Evolutionary conservation across 768 basidiomycete species (phyloP), one percentile per base, ranked within the genome.

Genomic region (Xerocomellus amylosporus): DNA sequence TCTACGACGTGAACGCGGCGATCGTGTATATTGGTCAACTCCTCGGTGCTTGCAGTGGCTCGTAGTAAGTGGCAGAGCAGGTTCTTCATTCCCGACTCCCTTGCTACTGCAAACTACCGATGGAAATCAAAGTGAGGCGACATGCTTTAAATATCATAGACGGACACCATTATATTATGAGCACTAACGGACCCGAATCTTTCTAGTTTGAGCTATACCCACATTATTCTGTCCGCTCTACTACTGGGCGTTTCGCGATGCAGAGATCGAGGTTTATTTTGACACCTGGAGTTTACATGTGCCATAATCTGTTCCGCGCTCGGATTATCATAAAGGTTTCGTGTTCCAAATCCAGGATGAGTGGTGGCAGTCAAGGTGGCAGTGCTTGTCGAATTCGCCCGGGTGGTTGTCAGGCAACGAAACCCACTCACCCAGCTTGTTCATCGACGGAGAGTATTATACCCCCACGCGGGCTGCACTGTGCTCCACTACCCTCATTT

Each of bases 191-290:
- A 65, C 56, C 40, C 19, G 17, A 49, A 34, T 52, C 34, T 59
- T 55, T 56, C 45, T 54, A 55, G 56, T 58, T 42, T 46, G 56
- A 58, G 41, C 39, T 58, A 68, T 68, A 70, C 68, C 68, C 70
- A 52, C 49, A 46, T 49, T 53, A 65, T 65, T 52, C 48, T 60
- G 55, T 58, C 44, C 26, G 52, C 30, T 52, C 51, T 53, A 30
- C 26, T 48, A 40, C 38, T 46, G 37, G 38, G 46, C 46, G 2
- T 55, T 58, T 58, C 26, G 41, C 33, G 38, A 38, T 55, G 33
- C 58, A 46, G 39, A 36, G 30, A 39, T 41, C 37, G 60, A 51
- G 24, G 41, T 34, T 47, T 54, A 34, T 38, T 51, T 44, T 33
- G 52, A 41, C 54, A 55, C 53, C 44, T 33, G 54, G 53, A 50